phyloP scores from a whole-genome alignment of 106 monocot species.

The Phalaenopsis aphrodite region DNA sequence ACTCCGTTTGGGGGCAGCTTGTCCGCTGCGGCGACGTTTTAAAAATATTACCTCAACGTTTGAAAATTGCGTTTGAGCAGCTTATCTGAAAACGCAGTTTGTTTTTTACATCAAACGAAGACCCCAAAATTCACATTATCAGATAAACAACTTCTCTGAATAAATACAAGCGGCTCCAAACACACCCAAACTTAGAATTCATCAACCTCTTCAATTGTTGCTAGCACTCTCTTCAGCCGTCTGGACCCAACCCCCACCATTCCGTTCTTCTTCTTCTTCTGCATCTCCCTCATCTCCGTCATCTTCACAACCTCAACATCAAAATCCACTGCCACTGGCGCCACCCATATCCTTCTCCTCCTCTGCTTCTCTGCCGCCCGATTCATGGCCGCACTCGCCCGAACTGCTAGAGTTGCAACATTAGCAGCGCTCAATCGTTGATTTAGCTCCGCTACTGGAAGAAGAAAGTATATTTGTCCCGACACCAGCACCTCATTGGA shows the following conservation, averaged over 20 bases:
- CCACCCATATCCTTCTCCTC: not conserved
- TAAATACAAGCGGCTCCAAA: too few species aligned
- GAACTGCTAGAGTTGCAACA: conserved; percentile 5
- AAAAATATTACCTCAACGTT: too few species aligned
- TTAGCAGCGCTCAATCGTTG: not conserved
- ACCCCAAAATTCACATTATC: too few species aligned
- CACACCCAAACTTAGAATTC: not conserved
- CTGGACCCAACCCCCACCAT: not conserved
- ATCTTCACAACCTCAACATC: not conserved
- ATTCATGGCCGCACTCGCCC: conserved; percentile 12
- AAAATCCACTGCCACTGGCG: not conserved
- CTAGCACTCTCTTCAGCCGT: not conserved
- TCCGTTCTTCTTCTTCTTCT: too few species aligned
- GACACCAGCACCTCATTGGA: not conserved
- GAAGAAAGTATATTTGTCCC: conserved; percentile 19
- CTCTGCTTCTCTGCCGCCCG: not conserved
- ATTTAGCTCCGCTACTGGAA: conserved; percentile 1
- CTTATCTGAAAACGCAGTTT: too few species aligned
- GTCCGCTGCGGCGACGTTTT: too few species aligned
- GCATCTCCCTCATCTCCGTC: too few species aligned
- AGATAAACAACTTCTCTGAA: too few species aligned
- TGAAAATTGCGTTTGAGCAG: too few species aligned
- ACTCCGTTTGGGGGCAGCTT: too few species aligned
- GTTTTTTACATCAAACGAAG: too few species aligned
- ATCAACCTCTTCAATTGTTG: not conserved